A percentile compares a stretch with the other conserved stretches of the same genome.
These are phyloP conservation scores for Decorospora gaudefroyi DNA, from an alignment of 2,329 filamentous ascomycete genomes.

Conservation along the genomic window DNA sequence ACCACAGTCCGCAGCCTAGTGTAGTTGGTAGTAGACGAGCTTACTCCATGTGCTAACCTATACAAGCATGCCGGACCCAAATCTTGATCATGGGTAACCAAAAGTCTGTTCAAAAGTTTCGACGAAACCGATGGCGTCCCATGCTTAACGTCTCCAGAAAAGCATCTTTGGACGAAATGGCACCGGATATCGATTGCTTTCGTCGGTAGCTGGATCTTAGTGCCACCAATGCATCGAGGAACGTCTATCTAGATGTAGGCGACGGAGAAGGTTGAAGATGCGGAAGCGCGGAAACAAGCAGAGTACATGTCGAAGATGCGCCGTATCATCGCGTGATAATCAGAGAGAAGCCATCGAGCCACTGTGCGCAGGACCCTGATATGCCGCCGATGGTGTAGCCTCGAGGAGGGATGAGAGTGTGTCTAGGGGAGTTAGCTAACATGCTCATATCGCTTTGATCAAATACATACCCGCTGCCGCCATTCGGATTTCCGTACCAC, in stretches of 20 bases:
- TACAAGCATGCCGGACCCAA: too few relatives aligned
- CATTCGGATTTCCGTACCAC: constrained; percentile 78
- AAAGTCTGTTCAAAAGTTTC: too few relatives aligned
- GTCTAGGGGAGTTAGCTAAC: constrained; percentile 57
- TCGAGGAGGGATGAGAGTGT: constrained; percentile 83
- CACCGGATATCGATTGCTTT: not conserved
- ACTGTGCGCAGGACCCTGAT: constrained; percentile 76
- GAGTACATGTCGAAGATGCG: not conserved
- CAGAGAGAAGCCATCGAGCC: constrained; percentile 84
- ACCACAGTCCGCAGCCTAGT: not conserved
- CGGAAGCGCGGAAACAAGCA: not conserved
- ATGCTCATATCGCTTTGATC: constrained; percentile 11
- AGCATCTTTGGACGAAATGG: not conserved
- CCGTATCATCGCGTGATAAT: constrained; percentile 69
- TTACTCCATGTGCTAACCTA: too few relatives aligned
- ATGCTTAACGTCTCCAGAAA: too few relatives aligned
- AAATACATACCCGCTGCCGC: constrained; percentile 78
- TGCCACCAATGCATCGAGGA: not conserved
- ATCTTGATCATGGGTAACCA: too few relatives aligned
- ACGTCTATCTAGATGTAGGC: not conserved
- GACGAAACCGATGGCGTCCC: too few relatives aligned
- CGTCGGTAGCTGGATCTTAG: not conserved
- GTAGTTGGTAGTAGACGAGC: too few relatives aligned
- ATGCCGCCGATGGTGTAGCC: constrained; percentile 89
- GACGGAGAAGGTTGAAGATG: not conserved